Base-by-base conservation (phyloP, 2,329 filamentous ascomycete species). In the Aspergillus tamarii region DNA sequence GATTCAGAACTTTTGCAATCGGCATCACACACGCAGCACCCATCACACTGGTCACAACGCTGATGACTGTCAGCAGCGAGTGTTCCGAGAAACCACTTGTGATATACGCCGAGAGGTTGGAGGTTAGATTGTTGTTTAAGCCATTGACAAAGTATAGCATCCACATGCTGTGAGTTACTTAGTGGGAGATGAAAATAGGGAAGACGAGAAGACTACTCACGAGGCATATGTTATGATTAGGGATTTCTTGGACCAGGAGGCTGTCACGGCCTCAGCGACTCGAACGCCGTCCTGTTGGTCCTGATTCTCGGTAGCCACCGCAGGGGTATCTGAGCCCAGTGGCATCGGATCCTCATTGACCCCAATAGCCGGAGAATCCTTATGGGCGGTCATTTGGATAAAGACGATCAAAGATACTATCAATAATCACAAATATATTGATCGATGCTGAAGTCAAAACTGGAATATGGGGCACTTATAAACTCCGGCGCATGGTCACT, bases 1-100 rank as follows among this genome's bases (percentile, higher is more conserved):
- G 77, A 73, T 90, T 85, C 60, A 89, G 78, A 16, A 88, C 78
- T 73, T 89, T 89, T 59, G 87, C 87, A 30, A 87, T 79, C 0
- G 87, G 84, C n/a, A 90, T 80, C 70, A 85, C 86, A 56, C 82
- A 79, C 19, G 88, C 80, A 19, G 85, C 87, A 32, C 82, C 81
- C 60, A 89, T 84, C 48, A 87, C 77, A 64, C 78, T 82, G 26
- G 85, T 79, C 28, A 89, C 79, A 63, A 89, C 83, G 50, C 75
- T 75, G 14, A 85, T 86, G 16, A 85, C 82, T 1, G 84, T 80
- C 2, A 84, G 78, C 39, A 88, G 76, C 0, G 85, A 86, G 70
- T 88, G 86, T 2, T 77, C 72, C 32, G 80, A 68, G 66, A 84
- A 88, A 32, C 77, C 79, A 69, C 82, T 85, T 34, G 84, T 85